phyloP scores from a whole-genome alignment of 352 stramenopile genomes.

The Globisporangium irregulare region DNA sequence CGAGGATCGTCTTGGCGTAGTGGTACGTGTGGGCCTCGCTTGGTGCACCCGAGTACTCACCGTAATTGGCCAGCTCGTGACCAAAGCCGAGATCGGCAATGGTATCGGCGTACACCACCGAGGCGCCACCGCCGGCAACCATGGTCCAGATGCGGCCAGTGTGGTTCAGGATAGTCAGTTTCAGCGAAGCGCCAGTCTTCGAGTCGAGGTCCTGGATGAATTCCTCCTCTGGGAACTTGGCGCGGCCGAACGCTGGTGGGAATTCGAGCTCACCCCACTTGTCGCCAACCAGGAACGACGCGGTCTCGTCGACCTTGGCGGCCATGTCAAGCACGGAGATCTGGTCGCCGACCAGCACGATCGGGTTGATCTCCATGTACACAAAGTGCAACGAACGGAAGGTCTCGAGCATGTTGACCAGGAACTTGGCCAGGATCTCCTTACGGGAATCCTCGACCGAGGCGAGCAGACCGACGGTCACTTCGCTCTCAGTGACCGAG shows the following conservation, averaged over 20 bases:
- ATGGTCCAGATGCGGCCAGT: constrained; percentile 96
- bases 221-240: constrained; percentile 95
- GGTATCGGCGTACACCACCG: constrained; percentile 96
- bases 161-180: constrained; percentile 97
- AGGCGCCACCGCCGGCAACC: constrained; percentile 95
- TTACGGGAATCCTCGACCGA: constrained; percentile 81
- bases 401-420: constrained; percentile 88
- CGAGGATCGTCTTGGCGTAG: constrained; percentile 96
- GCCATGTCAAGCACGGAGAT: constrained; percentile 95
- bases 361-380: constrained; percentile 98
- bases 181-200: constrained; percentile 95
- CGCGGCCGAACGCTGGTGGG: constrained; percentile 93
- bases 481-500: constrained; percentile 61
- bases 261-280: constrained; percentile 95
- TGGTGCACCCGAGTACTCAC: constrained; percentile 96
- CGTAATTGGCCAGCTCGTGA: constrained; percentile 96
- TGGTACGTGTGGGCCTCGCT: constrained; percentile 96
- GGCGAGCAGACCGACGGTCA: constrained; percentile 68
- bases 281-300: constrained; percentile 90
- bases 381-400: constrained; percentile 96
- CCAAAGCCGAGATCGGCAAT: constrained; percentile 94
- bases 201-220: constrained; percentile 95
- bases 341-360: constrained; percentile 90
- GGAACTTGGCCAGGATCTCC: constrained; percentile 85
- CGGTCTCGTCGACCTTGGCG: constrained; percentile 96